Conservation (phyloP, 2,329 filamentous ascomycete species). For the Calycina herbarum region DNA sequence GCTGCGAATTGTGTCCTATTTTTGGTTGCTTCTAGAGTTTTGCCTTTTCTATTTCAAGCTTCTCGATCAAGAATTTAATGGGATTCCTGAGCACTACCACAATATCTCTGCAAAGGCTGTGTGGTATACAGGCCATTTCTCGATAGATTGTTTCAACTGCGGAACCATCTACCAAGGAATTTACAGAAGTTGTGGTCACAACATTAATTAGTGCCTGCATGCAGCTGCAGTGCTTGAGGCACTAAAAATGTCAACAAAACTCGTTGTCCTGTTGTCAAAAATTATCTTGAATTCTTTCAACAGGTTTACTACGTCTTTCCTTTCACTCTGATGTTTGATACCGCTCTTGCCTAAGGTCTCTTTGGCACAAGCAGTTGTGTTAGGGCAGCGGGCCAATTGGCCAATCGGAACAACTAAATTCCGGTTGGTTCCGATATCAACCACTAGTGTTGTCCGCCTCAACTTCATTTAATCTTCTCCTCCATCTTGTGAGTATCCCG, state of each 20-base stretch:
- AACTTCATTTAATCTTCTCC: not conserved
- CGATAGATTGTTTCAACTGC: not conserved
- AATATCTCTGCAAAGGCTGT: not conserved
- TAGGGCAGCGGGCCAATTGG: not conserved
- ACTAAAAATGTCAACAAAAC: not conserved
- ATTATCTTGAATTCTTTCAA: not conserved
- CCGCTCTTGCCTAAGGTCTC: not conserved
- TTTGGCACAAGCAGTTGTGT: not conserved
- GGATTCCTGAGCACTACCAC: not conserved
- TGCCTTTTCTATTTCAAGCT: not conserved
- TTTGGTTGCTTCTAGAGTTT: not conserved
- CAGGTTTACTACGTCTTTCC: not conserved
- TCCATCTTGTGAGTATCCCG: not conserved
- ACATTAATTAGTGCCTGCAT: constrained; percentile 5
- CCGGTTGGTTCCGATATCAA: not conserved
- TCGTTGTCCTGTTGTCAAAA: not conserved
- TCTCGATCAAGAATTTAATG: not conserved
- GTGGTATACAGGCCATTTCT: not conserved
- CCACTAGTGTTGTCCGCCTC: not conserved
- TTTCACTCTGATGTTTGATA: not conserved
- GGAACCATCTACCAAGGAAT: constrained; percentile 5
- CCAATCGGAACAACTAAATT: not conserved
- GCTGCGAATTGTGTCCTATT: not conserved
- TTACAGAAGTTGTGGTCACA: constrained; percentile 1
- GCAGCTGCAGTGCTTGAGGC: not conserved